phyloP scores from a whole-genome alignment of 768 basidiomycete genomes.

The Boletales sp. region DNA sequence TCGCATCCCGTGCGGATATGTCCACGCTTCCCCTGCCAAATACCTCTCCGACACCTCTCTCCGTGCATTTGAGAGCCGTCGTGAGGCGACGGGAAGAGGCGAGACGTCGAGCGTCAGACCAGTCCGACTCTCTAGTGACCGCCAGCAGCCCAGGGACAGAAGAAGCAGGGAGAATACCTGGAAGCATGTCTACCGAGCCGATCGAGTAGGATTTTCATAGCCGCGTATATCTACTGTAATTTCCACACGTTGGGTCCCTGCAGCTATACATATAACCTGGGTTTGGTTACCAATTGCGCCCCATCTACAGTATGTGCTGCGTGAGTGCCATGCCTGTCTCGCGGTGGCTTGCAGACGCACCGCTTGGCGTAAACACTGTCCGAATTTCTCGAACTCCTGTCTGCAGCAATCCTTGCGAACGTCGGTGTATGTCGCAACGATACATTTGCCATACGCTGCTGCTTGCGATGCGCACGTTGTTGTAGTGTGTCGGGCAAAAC shows the following conservation, averaged over 20 bases:
- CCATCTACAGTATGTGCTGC: conserved; percentile 40
- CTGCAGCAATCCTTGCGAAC: conserved; percentile 81
- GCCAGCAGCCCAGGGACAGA: conserved; percentile 35
- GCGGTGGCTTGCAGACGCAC: conserved; percentile 46
- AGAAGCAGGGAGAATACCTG: conserved; percentile 33
- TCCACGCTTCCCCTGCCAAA: conserved; percentile 55
- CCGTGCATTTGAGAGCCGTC: conserved; percentile 47
- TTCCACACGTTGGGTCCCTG: conserved; percentile 7
- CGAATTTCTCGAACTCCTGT: conserved; percentile 81
- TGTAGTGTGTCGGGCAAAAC: conserved; percentile 69
- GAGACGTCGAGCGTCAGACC: conserved; percentile 31
- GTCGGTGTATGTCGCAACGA: conserved; percentile 78
- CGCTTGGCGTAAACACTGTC: conserved; percentile 71
- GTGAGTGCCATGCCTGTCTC: no score
- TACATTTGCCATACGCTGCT: conserved; percentile 82
- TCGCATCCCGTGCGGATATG: conserved; percentile 26
- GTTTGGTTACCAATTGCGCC: conserved; percentile 47
- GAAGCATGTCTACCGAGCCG: conserved; percentile 25
- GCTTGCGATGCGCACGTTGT: conserved; percentile 72
- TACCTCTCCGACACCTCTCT: conserved; percentile 52
- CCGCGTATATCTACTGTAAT: conserved; percentile 17
- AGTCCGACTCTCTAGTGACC: conserved; percentile 17
- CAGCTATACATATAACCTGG: conserved; percentile 3
- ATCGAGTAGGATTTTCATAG: conserved; percentile 16
- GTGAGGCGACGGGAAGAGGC: conserved; percentile 46